Evolutionary conservation across 2,329 filamentous ascomycete species (phyloP), one percentile per base, ranked within the genome.

Genomic region (Ascochyta koolunga): DNA sequence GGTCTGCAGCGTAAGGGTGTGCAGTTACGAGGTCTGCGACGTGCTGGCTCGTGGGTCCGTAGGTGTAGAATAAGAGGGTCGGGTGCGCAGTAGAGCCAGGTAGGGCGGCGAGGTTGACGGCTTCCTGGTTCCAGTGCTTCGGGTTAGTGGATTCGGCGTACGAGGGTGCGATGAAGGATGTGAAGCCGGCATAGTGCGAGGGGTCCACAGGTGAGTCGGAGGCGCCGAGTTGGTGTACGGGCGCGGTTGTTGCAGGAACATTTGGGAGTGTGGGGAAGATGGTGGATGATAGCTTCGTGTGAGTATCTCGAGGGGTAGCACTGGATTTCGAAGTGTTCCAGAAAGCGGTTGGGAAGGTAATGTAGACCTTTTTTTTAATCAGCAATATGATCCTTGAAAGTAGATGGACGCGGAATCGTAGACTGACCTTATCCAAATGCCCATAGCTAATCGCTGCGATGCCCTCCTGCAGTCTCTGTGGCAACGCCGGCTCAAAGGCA

Each of bases 11-110:
- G 11, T 54, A 29, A 75, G 2, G 79, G 69, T 13, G 64, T 54
- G 33, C 57, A n/a, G 35, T 55, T 3, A 74, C 62, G 10, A 70
- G 49, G 8, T 60, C 50, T 29, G 71, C 70, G 29, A 74, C 55
- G 46, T 71, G 66, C 3, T 68, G 44, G 11, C 71, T 72, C 18
- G 72, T 76, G 0, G 71, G 82, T 32, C 89, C 89, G 66, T 86
- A 88, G 31, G 82, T 87, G 78, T 92, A 96, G 81, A 96, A 96
- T 22, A 96, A 83, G 4, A 96, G 81, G 0, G 91, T 96, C 7
- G 92, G 89, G 55, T 96, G 91, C 0, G 87, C 82, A 44, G 78
- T 80, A 0, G 68, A 63, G 0, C 24, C 25, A 1, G 84, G 80
- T 2, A 96, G 80, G 2, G 87, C 85, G 36, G 89, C 87, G 19